Evolutionary conservation across 345 rosid species (phyloP), one percentile per base, ranked within the genome.

Genomic region (Rhodamnia argentea): DNA sequence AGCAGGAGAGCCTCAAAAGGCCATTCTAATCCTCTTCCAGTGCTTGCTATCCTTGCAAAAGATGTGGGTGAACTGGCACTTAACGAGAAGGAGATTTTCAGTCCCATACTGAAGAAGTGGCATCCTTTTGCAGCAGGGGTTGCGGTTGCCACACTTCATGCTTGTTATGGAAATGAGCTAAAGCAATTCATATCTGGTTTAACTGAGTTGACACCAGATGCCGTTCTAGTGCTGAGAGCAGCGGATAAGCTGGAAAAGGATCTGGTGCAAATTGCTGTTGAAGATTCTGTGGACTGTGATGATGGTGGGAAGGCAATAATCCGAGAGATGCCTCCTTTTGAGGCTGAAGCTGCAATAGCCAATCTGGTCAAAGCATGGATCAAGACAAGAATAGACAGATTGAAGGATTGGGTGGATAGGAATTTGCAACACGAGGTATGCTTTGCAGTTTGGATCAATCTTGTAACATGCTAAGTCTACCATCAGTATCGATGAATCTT

Each of bases 291-390:
- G 85, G 98, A 97, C 87, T 93, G 99, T 86, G 99, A 97, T 87
- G 99, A 97, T 89, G 99, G 99, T 83, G 99, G 99, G 84, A 97
- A 97, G 91, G 98, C 96, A 82, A 95, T 97, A 84, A 97, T 97
- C 84, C 96, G 99, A 44, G 99, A 97, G 90, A 97, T 97, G 99
- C 98, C 99, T 86, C 99, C 99, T 47, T 97, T 85, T 82, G 99
- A 97, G 89, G 99, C 99, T n/a, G 99, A 96, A 88, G 90, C 94
- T 12, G 96, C 96, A 60, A 96, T 97, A 85, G 98, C 96, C 86
- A 94, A 94, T 93, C 93, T 96, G 85, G 98, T 97, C 26, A 97
- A 96, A 87, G 90, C 86, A 54, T 97, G 99, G 99, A 94, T 97
- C 86, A 94, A 90, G 85, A 88, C 90, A 81, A 96, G 96, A 88